Evolutionary conservation across 1,284 basidiomycete genomes (phyloP), one percentile per base, ranked within the genome.

Genomic region (Microstroma glucosiphilum): DNA sequence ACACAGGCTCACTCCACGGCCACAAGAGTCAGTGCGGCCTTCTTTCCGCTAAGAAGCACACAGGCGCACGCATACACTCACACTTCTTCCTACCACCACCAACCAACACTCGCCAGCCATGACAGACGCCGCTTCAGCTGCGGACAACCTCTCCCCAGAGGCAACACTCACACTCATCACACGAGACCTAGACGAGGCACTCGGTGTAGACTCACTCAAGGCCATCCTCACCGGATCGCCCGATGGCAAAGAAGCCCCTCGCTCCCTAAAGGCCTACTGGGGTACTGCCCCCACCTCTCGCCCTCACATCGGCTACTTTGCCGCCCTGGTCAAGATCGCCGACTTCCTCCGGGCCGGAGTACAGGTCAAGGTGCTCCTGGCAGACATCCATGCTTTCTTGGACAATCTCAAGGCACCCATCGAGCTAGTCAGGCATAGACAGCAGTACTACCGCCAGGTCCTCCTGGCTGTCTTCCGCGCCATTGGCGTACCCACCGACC

Each of bases 401-500:
- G 94, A 99, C 79, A 97, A 97, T 79, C 84, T 96, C 73, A 99
- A 99, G 81, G 94, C 94, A 0, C 92, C 94, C 0, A 82, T 96
- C n/a, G 92, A 94, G 63, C 88, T 96, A 57, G 91, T 99, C 59
- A 85, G 85, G 0, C 85, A 94, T 79, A 86, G 94, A 48, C 91
- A 90, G 64, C 86, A 89, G 71, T 98, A 94, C 86, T 99, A 98
- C 83, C 83, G 90, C 69, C 84, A 85, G 73, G 71, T 97, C 60
- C 84, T 99, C 25, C 84, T 86, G 53, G 85, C 92, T 37, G 88
- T 96, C 58, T 91, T 99, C 82, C 83, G 82, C 57, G 88, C 91
- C 0, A 88, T 99, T 60, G 92, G 91, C 48, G 93, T 99, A 60
- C 93, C 94, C 1, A 89, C 88, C 13, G 86, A 88, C 37, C 88